A percentile compares a stretch with the other conserved stretches of the same genome.
phyloP scores from a whole-genome alignment of 2,329 filamentous ascomycete genomes.

The Xylogone sp. region DNA sequence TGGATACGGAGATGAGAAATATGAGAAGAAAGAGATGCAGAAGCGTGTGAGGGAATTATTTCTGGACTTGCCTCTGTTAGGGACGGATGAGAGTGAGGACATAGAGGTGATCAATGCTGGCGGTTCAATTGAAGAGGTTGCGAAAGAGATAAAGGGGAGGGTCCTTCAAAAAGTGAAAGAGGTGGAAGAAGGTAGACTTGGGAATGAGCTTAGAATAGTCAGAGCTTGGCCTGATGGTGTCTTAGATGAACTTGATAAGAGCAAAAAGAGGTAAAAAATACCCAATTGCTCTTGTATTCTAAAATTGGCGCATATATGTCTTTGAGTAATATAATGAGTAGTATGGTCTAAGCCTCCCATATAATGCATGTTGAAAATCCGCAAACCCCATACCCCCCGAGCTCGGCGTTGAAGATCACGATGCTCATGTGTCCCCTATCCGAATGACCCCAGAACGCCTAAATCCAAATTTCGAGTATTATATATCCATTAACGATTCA shows the following conservation, averaged over 20 bases:
- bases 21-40: constrained; percentile 84
- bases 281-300: neutral
- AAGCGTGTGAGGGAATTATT: constrained; percentile 73
- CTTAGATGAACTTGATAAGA: neutral
- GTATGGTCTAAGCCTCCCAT: neutral
- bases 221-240: constrained; percentile 7
- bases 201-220: constrained; percentile 8
- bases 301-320: neutral
- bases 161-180: constrained; percentile 35
- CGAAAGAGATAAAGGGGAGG: constrained; percentile 39
- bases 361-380: constrained; percentile 26
- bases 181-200: constrained; percentile 32
- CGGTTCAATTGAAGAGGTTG: constrained; percentile 51
- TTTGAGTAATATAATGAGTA: no score
- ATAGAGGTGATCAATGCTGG: constrained; percentile 53
- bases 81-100: constrained; percentile 47
- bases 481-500: constrained; percentile 48
- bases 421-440: constrained; percentile 12
- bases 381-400: constrained; percentile 19
- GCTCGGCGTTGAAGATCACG: constrained; percentile 29
- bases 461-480: neutral
- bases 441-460: constrained; percentile 13
- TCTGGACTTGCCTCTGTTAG: constrained; percentile 42
- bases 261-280: neutral
- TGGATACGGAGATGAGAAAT: constrained; percentile 86